Evolutionary conservation across 345 rosid species (phyloP).

Genomic region (Acer yangbiense): DNA sequence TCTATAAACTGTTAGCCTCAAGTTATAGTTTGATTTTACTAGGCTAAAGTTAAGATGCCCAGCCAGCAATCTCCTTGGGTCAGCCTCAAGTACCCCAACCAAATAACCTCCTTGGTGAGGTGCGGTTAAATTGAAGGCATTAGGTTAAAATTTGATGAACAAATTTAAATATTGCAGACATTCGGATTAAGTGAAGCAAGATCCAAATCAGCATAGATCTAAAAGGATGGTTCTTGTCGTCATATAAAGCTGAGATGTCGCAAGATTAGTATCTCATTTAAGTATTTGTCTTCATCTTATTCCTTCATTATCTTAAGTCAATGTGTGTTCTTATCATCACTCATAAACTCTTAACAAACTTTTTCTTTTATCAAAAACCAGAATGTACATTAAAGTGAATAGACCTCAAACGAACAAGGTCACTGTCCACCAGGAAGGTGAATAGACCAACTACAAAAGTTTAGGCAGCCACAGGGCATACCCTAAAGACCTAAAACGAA

Average conservation of each 20-base stretch:
- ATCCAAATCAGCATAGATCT: background rate
- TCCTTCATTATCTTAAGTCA: background rate
- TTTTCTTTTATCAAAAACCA: background rate
- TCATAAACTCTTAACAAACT: background rate
- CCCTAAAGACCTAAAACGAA: background rate
- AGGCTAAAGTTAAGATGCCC: too few species aligned
- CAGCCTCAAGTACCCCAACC: background rate
- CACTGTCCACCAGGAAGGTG: background rate
- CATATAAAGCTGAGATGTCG: background rate
- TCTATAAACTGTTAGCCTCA: background rate
- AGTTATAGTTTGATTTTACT: too few species aligned
- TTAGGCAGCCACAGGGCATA: background rate
- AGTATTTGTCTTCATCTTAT: background rate
- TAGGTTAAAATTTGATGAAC: background rate
- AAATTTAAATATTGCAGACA: background rate
- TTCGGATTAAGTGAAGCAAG: background rate
- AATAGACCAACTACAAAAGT: too few species aligned
- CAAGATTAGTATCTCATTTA: background rate
- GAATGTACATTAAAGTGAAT: background rate
- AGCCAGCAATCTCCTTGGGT: background rate
- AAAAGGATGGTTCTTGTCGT: background rate
- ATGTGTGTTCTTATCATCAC: background rate
- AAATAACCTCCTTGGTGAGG: conserved; percentile 1
- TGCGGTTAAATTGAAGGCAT: background rate
- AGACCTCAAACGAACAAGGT: background rate